Percentiles rank a stretch among this genome's conserved stretches.
Evolutionary conservation across 768 basidiomycete species (phyloP).

Genomic region (Pleurotus platypus): DNA sequence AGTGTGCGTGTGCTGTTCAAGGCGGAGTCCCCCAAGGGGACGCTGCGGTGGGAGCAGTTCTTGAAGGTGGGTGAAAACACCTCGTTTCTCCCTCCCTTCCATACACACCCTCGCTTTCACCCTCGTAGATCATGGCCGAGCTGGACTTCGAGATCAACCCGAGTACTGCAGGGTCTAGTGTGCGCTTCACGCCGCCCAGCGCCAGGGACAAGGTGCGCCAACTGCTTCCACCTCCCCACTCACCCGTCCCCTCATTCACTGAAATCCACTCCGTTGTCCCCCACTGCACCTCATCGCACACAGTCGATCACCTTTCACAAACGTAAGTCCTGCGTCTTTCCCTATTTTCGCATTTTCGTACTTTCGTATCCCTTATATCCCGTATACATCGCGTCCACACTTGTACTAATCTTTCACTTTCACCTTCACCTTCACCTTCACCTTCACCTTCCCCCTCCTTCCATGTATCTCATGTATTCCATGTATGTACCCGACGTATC

Average conservation of each 20-base stretch:
- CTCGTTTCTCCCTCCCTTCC: background rate
- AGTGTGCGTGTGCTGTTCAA: constrained; percentile 63
- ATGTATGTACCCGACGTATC: background rate
- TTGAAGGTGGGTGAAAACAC: constrained; percentile 46
- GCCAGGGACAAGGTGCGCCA: constrained; percentile 30
- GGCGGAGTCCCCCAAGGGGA: constrained; percentile 49
- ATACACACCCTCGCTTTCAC: no score
- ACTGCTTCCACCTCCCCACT: no score
- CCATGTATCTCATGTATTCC: background rate
- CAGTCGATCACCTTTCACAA: constrained; percentile 77
- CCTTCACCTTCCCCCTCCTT: no score
- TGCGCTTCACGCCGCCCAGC: constrained; percentile 76
- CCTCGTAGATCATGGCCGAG: constrained; percentile 63
- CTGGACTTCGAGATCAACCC: constrained; percentile 77
- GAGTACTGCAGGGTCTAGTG: constrained; percentile 77
- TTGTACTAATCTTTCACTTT: background rate
- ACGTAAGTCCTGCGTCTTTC: constrained; percentile 38
- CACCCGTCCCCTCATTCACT: no score
- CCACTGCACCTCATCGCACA: background rate
- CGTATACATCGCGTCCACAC: background rate
- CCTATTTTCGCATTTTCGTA: background rate
- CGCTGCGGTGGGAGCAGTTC: constrained; percentile 81
- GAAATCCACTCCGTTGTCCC: no score
- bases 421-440: constrained; percentile 6
- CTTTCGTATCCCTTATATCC: no score